Evolutionary conservation across 306 rosid genomes (phyloP), one percentile per base, ranked within the genome.

Genomic region (Citrullus amarus): DNA sequence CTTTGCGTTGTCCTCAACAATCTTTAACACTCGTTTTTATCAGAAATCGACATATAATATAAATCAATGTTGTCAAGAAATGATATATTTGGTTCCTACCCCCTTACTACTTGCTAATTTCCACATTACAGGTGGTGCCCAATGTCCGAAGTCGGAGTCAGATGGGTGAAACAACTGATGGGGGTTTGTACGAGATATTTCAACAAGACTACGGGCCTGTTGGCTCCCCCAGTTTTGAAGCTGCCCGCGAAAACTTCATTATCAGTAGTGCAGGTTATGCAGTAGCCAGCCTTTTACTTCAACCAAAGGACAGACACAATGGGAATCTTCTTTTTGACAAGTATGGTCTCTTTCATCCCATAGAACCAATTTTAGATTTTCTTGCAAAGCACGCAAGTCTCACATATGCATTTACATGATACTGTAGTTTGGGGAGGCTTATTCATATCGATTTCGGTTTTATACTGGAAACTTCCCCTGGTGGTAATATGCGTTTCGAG

Each of bases 91-190:
- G 59, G 67, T 30, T 51, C 10, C 48, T 57, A 20, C 25, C 13
- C 38, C 66, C 71, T 39, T 70, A 43, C n/a, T 41, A 39, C 78
- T 55, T 51, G 51, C 50, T 57, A 14, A 51, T 81, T 58, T 32
- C 72, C 65, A 22, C 58, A 54, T 82, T 81, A 50, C 90, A 95
- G 98, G 98, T 95, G 72, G 97, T 95, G 81, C 98, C 97, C 56
- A 89, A 92, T 80, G 81, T 93, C 9, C 92, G 97, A 39, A 95
- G 97, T 81, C 83, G 97, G 90, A 93, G 98, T 85, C 98, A 95
- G 88, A 95, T 95, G 98, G 98, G 98, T 56, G 98, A 95, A 86
- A 92, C 94, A 43, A 95, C 98, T 16, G 98, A 95, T 80, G 98
- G 98, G 60, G 98, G 98, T 66, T 86, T 95, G 88, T 86, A 88